Conservation (phyloP, 2,329 filamentous ascomycete genomes). For the Sporothrix pallida region DNA sequence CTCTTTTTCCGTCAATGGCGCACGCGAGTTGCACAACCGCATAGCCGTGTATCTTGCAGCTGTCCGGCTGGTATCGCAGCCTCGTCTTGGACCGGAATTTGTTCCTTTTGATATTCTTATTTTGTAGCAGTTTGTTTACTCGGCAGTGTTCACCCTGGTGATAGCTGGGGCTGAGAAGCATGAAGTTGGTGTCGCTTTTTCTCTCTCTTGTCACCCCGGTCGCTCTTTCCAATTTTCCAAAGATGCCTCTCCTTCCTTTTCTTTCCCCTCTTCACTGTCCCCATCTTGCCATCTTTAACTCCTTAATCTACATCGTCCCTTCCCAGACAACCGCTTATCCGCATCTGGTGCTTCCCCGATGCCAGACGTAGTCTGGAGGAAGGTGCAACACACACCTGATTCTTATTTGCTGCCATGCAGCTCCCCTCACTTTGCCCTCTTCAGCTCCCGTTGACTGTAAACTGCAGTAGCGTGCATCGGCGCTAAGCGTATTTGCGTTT, state of each 20-base stretch:
- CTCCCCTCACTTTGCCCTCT: neutral
- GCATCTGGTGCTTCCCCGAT: neutral
- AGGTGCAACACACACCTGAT: neutral
- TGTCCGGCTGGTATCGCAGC: neutral
- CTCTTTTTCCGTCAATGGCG: neutral
- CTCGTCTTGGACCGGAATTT: neutral
- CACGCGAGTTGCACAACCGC: neutral
- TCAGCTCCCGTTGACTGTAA: slow-evolving; percentile 23
- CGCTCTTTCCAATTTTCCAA: neutral
- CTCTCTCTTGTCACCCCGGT: no score
- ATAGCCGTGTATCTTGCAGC: neutral
- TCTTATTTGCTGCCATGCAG: neutral
- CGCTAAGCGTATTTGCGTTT: neutral
- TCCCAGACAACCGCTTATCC: neutral
- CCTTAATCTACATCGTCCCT: neutral
- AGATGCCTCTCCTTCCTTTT: neutral
- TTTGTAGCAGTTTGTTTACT: neutral
- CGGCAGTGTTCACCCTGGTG: no score
- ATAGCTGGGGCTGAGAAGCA: neutral
- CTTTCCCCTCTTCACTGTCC: neutral
- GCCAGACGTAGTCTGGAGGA: neutral
- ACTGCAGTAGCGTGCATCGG: slow-evolving; percentile 24
- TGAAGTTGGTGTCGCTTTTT: neutral
- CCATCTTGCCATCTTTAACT: neutral
- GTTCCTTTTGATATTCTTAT: neutral